Conservation (phyloP, 2,329 filamentous ascomycete genomes). For the Microsporum canis region DNA sequence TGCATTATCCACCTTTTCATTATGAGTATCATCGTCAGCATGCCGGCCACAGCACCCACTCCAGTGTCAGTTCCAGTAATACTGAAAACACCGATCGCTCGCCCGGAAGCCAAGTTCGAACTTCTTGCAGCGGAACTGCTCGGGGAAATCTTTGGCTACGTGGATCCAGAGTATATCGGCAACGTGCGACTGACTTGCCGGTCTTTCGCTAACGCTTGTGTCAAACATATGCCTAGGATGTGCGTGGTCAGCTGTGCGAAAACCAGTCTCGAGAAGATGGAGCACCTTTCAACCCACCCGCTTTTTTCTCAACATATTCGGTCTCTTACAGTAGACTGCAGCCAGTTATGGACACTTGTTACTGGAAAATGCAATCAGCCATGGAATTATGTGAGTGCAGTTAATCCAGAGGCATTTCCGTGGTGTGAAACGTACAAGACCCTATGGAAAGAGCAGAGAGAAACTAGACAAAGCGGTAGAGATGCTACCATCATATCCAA, state of each 20-base stretch:
- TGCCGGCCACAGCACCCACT: neutral
- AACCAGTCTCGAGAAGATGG: neutral
- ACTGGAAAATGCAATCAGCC: neutral
- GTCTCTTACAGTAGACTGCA: conserved; percentile 4
- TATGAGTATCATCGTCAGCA: neutral
- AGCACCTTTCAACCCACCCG: conserved; percentile 4
- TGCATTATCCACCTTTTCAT: no score
- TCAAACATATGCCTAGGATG: neutral
- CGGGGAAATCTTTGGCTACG: neutral
- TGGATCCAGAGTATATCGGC: neutral
- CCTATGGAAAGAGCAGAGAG: neutral
- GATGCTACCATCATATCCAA: neutral
- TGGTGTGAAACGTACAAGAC: neutral
- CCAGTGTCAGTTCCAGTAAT: neutral
- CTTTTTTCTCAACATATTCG: conserved; percentile 4
- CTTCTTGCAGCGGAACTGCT: neutral
- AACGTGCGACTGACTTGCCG: conserved; percentile 4
- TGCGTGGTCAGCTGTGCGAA: conserved; percentile 3
- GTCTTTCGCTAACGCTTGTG: conserved; percentile 4
- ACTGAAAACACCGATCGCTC: neutral
- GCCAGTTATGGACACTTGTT: neutral
- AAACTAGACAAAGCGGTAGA: neutral
- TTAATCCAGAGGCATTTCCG: neutral
- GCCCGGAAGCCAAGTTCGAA: neutral
- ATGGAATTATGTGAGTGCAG: neutral